Conservation (phyloP, 345 rosid species). For the Euphorbia lathyris region DNA sequence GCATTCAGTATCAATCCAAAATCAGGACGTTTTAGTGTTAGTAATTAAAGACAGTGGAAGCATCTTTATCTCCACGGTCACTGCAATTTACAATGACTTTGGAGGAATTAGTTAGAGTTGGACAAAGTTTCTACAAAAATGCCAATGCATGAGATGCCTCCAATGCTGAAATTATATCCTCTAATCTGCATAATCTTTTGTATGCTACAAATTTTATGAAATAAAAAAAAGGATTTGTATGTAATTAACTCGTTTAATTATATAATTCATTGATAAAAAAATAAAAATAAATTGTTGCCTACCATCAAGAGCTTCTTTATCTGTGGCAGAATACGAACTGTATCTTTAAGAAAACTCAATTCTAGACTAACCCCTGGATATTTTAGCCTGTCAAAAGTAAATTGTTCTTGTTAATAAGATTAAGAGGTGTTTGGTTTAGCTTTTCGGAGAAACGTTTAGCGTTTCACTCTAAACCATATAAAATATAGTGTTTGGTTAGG, state of each 20-base stretch:
- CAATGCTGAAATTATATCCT: slow-evolving; percentile 77
- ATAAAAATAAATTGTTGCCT: neutral
- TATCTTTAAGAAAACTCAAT: slow-evolving; percentile 65
- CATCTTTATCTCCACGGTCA: slow-evolving; percentile 74
- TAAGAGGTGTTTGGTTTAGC: too few species aligned
- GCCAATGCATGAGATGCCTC: slow-evolving; percentile 85
- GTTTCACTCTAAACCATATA: too few species aligned
- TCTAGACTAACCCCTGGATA: slow-evolving; percentile 88
- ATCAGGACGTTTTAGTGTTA: too few species aligned
- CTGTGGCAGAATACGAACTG: slow-evolving; percentile 59
- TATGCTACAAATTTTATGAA: slow-evolving; percentile 39
- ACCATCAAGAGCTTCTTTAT: slow-evolving; percentile 76
- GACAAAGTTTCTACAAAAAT: slow-evolving; percentile 63
- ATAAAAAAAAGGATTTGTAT: too few species aligned
- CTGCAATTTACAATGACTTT: slow-evolving; percentile 70
- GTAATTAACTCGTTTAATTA: neutral
- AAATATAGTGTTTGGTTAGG: too few species aligned
- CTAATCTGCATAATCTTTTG: slow-evolving; percentile 45
- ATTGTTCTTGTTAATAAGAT: too few species aligned
- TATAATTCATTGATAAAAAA: neutral
- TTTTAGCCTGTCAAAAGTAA: slow-evolving; percentile 45
- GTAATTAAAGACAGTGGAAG: slow-evolving; percentile 10
- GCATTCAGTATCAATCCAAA: too few species aligned
- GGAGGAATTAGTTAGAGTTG: slow-evolving; percentile 44
- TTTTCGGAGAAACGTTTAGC: too few species aligned